These are phyloP conservation scores for Monosporascus sp. DNA, from an alignment of 2,329 filamentous ascomycete genomes.

Conservation along the genomic window DNA sequence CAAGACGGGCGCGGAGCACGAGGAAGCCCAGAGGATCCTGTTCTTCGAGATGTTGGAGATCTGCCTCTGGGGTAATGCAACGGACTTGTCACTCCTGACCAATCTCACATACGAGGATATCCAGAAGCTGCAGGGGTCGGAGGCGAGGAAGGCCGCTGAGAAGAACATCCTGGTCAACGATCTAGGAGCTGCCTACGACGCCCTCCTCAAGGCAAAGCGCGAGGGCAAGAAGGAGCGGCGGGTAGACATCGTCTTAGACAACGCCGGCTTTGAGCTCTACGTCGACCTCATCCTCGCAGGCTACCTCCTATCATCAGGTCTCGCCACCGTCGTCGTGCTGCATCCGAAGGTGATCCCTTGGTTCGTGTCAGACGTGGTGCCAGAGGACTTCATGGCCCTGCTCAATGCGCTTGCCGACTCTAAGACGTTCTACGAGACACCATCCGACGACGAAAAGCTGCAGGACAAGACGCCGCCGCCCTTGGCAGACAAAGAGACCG, in stretches of 20 bases:
- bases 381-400: constrained; percentile 77
- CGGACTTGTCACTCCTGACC: constrained; percentile 85
- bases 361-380: constrained; percentile 96
- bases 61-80: constrained; percentile 95
- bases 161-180: constrained; percentile 92
- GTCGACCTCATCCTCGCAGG: constrained; percentile 91
- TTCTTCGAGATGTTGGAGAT: constrained; percentile 95
- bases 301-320: constrained; percentile 76
- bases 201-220: constrained; percentile 60
- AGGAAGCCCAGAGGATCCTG: constrained; percentile 68
- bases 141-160: constrained; percentile 80
- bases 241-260: constrained; percentile 94
- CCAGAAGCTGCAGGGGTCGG: constrained; percentile 87
- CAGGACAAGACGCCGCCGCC: constrained; percentile 53
- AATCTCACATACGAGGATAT: constrained; percentile 92
- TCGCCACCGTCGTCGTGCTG: constrained; percentile 82
- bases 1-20: constrained; percentile 43
- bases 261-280: constrained; percentile 94
- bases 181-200: constrained; percentile 64
- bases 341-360: constrained; percentile 95
- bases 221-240: constrained; percentile 63
- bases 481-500: constrained; percentile 62
- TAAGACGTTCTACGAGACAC: constrained; percentile 71
- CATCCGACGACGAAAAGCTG: constrained; percentile 61
- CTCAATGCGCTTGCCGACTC: constrained; percentile 76